Evolutionary conservation across 805 yeast genomes (phyloP).

Genomic region (Candida ovalis): DNA sequence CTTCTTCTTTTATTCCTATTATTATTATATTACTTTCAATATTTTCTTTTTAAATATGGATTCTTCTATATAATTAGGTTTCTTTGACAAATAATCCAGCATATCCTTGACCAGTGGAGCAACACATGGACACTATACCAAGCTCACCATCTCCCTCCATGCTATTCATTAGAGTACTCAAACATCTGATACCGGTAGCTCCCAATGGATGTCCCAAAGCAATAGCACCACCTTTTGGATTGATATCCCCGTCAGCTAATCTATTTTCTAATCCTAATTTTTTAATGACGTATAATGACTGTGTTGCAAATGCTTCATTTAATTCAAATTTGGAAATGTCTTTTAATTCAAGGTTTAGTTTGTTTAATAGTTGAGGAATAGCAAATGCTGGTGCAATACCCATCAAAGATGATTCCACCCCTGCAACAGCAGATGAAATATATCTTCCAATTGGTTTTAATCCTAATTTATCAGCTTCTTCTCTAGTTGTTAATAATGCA

Average conservation of each 20-base stretch:
- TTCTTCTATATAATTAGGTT: background rate
- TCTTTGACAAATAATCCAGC: slow-evolving; percentile 34
- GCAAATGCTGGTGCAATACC: slow-evolving; percentile 37
- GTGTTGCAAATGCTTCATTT: slow-evolving; percentile 38
- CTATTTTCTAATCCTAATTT: slow-evolving; percentile 20
- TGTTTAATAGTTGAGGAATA: slow-evolving; percentile 23
- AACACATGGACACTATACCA: slow-evolving; percentile 40
- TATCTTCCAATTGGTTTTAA: slow-evolving; percentile 31
- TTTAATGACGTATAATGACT: slow-evolving; percentile 24
- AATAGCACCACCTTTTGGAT: slow-evolving; percentile 89
- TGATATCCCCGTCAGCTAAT: slow-evolving; percentile 44
- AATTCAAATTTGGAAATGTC: slow-evolving; percentile 33
- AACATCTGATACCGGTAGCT: slow-evolving; percentile 45
- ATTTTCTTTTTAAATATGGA: background rate
- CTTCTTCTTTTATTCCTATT: too few relatives aligned
- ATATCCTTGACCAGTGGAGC: slow-evolving; percentile 39
- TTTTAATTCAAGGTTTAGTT: slow-evolving; percentile 23
- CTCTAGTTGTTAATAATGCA: slow-evolving; percentile 33
- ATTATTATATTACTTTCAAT: background rate
- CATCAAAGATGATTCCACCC: slow-evolving; percentile 35
- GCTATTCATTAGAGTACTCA: slow-evolving; percentile 36
- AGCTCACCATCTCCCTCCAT: slow-evolving; percentile 29
- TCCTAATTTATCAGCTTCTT: slow-evolving; percentile 32
- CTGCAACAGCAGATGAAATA: slow-evolving; percentile 30
- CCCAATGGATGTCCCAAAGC: slow-evolving; percentile 90